A percentile compares a stretch with the other conserved stretches of the same genome.
Conservation (phyloP, 2,329 filamentous ascomycete genomes). For the Botryotinia convoluta region DNA sequence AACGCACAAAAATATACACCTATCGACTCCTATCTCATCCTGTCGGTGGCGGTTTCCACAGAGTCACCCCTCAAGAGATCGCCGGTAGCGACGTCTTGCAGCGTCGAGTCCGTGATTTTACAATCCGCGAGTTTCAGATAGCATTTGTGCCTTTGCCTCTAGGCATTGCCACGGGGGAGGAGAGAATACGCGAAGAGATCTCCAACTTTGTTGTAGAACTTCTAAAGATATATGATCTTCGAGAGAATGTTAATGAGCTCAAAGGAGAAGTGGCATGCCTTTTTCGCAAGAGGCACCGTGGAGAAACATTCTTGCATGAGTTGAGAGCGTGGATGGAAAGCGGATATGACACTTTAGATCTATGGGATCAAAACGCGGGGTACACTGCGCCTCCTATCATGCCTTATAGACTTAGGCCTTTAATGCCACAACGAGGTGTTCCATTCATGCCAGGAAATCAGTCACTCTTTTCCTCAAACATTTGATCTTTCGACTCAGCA, state of each 20-base stretch:
- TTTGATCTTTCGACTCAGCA: not conserved
- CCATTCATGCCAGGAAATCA: not conserved
- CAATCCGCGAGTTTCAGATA: not conserved
- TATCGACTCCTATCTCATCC: not conserved
- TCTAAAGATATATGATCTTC: not conserved
- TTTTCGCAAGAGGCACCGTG: not conserved
- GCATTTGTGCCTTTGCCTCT: not conserved
- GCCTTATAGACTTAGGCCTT: not conserved
- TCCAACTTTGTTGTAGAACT: not conserved
- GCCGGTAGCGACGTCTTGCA: not conserved
- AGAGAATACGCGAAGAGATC: not conserved
- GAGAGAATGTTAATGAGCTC: not conserved
- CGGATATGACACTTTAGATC: not conserved
- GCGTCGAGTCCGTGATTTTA: not conserved
- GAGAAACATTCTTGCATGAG: not conserved
- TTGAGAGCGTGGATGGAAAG: constrained; percentile 2
- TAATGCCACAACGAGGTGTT: not conserved
- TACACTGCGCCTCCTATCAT: not conserved
- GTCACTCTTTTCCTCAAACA: not conserved
- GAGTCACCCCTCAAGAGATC: not conserved
- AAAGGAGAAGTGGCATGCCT: not conserved
- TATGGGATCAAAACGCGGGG: not conserved
- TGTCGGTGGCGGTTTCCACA: not conserved
- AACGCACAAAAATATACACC: not conserved
- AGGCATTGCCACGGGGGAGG: not conserved